These are phyloP conservation scores for Scenedesmus sp. DNA, from an alignment of 163 green algal genomes.

Conservation along the genomic window DNA sequence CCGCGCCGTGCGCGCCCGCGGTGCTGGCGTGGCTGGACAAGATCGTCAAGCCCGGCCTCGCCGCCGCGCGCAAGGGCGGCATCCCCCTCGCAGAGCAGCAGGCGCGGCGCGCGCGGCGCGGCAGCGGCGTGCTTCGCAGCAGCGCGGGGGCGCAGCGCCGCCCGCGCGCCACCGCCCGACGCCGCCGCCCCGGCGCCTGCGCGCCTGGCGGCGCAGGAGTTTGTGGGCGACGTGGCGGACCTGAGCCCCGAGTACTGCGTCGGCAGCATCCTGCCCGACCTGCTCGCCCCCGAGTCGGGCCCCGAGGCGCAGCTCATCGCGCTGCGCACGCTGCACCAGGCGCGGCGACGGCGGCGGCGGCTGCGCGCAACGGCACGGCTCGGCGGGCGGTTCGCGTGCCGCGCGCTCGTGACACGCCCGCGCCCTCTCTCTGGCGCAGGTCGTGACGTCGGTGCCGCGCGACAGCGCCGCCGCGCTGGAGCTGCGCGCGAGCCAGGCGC, in stretches of 20 bases:
- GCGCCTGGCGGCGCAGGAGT: conserved; percentile 28
- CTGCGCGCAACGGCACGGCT: no score
- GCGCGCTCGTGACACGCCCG: no score
- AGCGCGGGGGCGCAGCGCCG: no score
- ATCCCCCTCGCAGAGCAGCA: conserved; percentile 50
- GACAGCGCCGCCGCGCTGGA: conserved; percentile 10
- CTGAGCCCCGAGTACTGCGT: conserved; percentile 58
- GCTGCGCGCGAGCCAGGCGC: not conserved
- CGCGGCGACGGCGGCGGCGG: no score
- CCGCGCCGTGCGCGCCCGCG: not conserved
- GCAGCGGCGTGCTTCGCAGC: no score
- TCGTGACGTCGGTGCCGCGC: conserved; percentile 28
- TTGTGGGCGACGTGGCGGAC: conserved; percentile 55
- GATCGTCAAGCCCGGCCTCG: conserved; percentile 47
- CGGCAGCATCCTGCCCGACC: conserved; percentile 45
- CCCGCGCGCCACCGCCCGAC: no score
- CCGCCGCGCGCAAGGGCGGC: conserved; percentile 54
- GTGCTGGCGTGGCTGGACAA: conserved; percentile 53
- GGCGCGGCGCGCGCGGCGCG: conserved; percentile 12
- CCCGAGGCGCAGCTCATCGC: conserved; percentile 42
- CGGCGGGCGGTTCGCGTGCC: no score
- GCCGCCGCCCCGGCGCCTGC: not conserved
- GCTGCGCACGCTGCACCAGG: conserved; percentile 47
- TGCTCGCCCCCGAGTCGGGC: conserved; percentile 24
- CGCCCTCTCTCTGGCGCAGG: no score